Percentiles rank a stretch among this genome's conserved stretches.
Evolutionary conservation across 2,329 filamentous ascomycete genomes (phyloP).

Genomic region (Pestalotiopsis sp.): DNA sequence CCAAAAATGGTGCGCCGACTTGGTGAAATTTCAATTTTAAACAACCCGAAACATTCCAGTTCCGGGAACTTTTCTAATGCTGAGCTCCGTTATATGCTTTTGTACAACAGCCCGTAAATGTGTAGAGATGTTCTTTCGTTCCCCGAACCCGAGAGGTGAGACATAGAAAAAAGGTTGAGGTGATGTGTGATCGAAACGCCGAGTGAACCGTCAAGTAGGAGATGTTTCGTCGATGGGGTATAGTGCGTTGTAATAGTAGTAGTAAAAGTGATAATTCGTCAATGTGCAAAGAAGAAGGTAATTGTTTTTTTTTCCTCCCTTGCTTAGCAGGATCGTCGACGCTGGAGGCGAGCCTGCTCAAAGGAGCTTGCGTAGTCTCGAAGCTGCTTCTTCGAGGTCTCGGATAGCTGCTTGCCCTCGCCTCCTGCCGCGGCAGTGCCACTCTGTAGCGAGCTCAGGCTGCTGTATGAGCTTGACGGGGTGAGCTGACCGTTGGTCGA

Average conservation of each 20-base stretch:
- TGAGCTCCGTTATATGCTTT: conserved; percentile 52
- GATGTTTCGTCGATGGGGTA: conserved; percentile 19
- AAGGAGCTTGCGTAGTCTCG: conserved; percentile 87
- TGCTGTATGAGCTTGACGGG: conserved; percentile 81
- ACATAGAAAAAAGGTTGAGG: conserved; percentile 19
- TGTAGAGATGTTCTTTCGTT: conserved; percentile 33
- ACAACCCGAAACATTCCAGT: neutral
- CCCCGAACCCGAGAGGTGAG: neutral
- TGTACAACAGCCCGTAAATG: conserved; percentile 42
- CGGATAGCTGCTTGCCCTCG: conserved; percentile 64
- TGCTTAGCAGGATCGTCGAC: conserved; percentile 56
- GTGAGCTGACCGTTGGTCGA: conserved; percentile 52
- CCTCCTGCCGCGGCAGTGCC: conserved; percentile 50
- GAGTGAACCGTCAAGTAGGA: conserved; percentile 13
- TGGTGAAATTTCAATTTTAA: neutral
- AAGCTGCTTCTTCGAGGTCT: conserved; percentile 77
- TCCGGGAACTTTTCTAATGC: conserved; percentile 48
- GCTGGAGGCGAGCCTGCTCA: conserved; percentile 72
- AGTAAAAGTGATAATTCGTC: conserved; percentile 1
- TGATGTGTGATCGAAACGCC: neutral
- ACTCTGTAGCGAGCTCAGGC: conserved; percentile 78
- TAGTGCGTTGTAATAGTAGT: conserved; percentile 12
- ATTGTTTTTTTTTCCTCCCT: neutral
- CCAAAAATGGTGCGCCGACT: conserved; percentile 28
- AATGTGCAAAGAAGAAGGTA: neutral